Evolutionary conservation across 2,329 filamentous ascomycete species (phyloP), one percentile per base, ranked within the genome.

Genomic region (Graphiopsis chlorocephala): DNA sequence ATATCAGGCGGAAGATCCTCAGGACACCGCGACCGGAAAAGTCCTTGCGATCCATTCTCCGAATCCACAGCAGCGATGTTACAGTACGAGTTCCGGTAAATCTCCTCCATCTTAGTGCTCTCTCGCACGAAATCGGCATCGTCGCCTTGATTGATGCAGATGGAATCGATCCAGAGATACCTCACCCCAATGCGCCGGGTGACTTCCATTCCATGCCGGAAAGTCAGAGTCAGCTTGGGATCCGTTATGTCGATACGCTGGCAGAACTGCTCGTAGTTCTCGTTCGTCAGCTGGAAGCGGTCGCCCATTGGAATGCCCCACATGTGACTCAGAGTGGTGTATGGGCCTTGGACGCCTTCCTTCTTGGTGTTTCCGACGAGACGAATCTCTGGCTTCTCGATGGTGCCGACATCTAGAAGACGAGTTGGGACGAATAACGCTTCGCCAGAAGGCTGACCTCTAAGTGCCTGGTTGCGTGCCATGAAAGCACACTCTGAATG

Each of bases 151-250:
- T 67, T 61, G 29, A 67, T 67, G 56, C 67, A 68, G 14, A 68
- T 55, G 25, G 63, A 42, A 29, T 68, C 67, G 26, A 67, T 68
- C 67, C 67, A 68, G 25, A 68, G 48, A 60, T 68, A 67, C 7
- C 23, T 33, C 14, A 64, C 31, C 5, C 59, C 58, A 7, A 66
- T 28, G 11, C 15, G 31, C 8, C 58, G 25, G 14, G 63, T 63
- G 63, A 58, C 25, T 25, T 45, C n/a, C 15, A 65, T 56, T 2
- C 63, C 65, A 33, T 53, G 42, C n/a, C 15, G 33, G 31, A 62
- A 45, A 5, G 55, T 58, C 2, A 45, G 33, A 10, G 55, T 38
- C 20, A 58, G 31, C 25, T 58, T 45, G 55, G 50, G 26, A 4
- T 53, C 50, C 15, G 17, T 53, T 20, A 29, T 29, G n/a, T 53